Percentiles rank a stretch among this genome's conserved stretches.
phyloP scores from a whole-genome alignment of 176 grass and related monocot genomes.

The Aegilops sharonensis region DNA sequence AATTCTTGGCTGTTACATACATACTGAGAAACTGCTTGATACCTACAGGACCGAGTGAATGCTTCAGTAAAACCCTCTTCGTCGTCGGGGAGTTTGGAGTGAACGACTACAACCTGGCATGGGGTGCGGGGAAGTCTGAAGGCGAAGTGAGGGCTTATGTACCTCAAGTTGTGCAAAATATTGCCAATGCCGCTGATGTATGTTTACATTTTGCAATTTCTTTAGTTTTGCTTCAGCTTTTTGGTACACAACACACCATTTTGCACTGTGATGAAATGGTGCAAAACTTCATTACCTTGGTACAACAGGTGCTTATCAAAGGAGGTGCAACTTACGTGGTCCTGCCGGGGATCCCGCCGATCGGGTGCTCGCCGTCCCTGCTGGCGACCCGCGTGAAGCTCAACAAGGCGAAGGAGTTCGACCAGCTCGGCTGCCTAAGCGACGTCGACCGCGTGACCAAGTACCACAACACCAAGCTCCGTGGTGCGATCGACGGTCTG shows the following conservation, averaged over 20 bases:
- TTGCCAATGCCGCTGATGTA: conserved; percentile 1
- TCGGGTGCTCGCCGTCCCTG: neutral
- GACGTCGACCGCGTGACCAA: neutral
- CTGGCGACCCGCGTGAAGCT: neutral
- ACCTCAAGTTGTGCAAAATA: neutral
- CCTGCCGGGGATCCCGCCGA: conserved; percentile 30
- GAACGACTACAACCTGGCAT: conserved; percentile 1
- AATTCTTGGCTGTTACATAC: neutral
- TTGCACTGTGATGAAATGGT: neutral
- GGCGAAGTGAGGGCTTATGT: neutral
- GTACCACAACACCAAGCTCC: conserved; percentile 14
- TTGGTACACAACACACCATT: neutral
- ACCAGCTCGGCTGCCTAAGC: neutral
- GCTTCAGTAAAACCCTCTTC: neutral
- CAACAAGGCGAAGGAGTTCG: neutral
- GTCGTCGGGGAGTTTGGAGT: conserved; percentile 16
- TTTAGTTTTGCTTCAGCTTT: neutral
- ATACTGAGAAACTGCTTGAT: neutral
- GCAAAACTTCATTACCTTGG: neutral
- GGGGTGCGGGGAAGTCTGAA: neutral
- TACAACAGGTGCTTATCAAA: conserved; percentile 4
- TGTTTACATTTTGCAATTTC: neutral
- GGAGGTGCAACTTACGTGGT: conserved; percentile 13
- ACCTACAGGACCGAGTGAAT: neutral
- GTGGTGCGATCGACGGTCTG: neutral